These are phyloP conservation scores for Ramalina peruviana DNA, from an alignment of 495 filamentous ascomycete species.

Conservation along the genomic window DNA sequence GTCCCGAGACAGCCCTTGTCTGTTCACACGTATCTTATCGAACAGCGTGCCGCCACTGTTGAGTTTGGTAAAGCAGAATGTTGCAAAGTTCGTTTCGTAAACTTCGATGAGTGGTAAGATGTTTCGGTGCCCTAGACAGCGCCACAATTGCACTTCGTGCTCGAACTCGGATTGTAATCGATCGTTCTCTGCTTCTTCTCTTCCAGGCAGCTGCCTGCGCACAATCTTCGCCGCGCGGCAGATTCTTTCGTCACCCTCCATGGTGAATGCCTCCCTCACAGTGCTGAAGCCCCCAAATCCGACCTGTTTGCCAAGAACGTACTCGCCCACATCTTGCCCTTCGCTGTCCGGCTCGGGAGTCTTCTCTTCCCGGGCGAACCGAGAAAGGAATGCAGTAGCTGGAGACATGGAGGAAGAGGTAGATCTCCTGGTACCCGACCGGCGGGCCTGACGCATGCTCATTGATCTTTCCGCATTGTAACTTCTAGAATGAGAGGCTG, in stretches of 20 bases:
- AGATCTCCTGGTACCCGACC: constrained; percentile 20
- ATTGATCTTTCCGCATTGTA: constrained; percentile 28
- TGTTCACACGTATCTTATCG: constrained; percentile 47
- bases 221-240: constrained; percentile 61
- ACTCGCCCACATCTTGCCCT: constrained; percentile 61
- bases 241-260: constrained; percentile 39
- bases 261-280: constrained; percentile 58
- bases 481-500: constrained; percentile 30
- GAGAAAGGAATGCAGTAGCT: constrained; percentile 44
- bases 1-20: constrained; percentile 35
- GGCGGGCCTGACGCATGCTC: constrained; percentile 24
- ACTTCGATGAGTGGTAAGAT: constrained; percentile 53
- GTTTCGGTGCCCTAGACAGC: constrained; percentile 51
- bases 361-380: constrained; percentile 35
- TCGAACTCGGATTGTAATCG: constrained; percentile 59
- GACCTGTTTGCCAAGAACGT: constrained; percentile 59
- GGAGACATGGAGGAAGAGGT: constrained; percentile 36
- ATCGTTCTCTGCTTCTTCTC: constrained; percentile 50
- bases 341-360: constrained; percentile 48
- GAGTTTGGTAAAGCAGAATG: constrained; percentile 60
- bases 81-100: constrained; percentile 57
- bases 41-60: constrained; percentile 58
- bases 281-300: constrained; percentile 58
- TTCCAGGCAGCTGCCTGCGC: constrained; percentile 42
- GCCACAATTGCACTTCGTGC: constrained; percentile 59